Conservation (phyloP, 2,329 filamentous ascomycete species). For the Tolypocladium sp. region DNA sequence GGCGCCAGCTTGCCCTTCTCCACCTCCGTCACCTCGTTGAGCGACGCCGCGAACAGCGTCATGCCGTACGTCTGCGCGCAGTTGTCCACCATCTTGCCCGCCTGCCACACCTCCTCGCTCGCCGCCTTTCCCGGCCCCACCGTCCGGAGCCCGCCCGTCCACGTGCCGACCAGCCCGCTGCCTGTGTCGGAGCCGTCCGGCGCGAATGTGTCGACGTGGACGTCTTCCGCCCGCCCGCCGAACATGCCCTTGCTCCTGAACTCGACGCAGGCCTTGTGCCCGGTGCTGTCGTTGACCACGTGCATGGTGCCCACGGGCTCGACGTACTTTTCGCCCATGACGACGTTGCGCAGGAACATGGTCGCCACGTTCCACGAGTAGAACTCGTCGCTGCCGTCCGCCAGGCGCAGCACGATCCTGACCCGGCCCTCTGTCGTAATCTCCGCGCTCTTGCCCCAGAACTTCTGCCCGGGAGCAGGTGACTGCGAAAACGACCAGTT, state of each 20-base stretch:
- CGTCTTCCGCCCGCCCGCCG: conserved; percentile 85
- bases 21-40: conserved; percentile 81
- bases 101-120: conserved; percentile 68
- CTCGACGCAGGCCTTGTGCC: conserved; percentile 74
- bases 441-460: conserved; percentile 96
- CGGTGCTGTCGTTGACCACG: conserved; percentile 73
- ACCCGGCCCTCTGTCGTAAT: conserved; percentile 86
- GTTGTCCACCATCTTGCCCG: conserved; percentile 68
- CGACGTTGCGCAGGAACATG: conserved; percentile 88
- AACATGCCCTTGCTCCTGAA: conserved; percentile 98
- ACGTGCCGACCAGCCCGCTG: conserved; percentile 68
- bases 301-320: conserved; percentile 90
- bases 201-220: conserved; percentile 65
- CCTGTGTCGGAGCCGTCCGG: conserved; percentile 56
- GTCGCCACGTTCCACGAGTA: conserved; percentile 88
- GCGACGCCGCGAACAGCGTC: conserved; percentile 71
- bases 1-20: conserved; percentile 67
- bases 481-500: conserved; percentile 83
- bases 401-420: conserved; percentile 59
- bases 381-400: conserved; percentile 63
- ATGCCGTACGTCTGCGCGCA: conserved; percentile 76
- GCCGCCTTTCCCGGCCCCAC: conserved; percentile 52
- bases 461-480: conserved; percentile 86
- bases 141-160: conserved; percentile 67
- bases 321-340: conserved; percentile 96